A percentile compares a stretch with the other conserved stretches of the same genome.
These are phyloP conservation scores for Dentipellis sp. DNA, from an alignment of 768 basidiomycete species.

Conservation along the genomic window DNA sequence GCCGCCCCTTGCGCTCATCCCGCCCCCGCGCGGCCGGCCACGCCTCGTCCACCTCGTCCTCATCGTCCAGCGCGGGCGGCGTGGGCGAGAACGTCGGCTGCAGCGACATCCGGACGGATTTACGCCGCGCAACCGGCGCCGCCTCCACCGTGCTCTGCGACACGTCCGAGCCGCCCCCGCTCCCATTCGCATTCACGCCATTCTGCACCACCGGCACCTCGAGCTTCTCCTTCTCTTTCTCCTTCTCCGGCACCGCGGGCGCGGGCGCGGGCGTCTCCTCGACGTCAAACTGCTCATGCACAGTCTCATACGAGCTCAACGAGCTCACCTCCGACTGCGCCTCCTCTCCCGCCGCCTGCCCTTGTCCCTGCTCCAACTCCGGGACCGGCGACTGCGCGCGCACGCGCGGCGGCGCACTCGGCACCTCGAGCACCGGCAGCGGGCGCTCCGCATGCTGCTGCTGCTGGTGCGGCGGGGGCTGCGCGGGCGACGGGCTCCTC, in stretches of 20 bases:
- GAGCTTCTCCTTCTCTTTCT: constrained; percentile 11
- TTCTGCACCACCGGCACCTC: not conserved
- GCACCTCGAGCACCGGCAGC: constrained; percentile 5
- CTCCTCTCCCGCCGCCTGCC: not conserved
- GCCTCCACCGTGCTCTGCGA: constrained; percentile 17
- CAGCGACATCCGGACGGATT: constrained; percentile 73
- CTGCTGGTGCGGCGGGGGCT: constrained; percentile 1
- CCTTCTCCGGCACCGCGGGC: constrained; percentile 9
- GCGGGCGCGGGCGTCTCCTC: constrained; percentile 10
- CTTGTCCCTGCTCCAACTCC: not conserved
- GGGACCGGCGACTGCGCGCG: not conserved
- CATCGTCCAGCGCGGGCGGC: constrained; percentile 55
- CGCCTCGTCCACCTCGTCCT: constrained; percentile 24
- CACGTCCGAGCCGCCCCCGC: constrained; percentile 19
- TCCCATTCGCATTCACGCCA: not conserved
- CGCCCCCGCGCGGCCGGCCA: constrained; percentile 8
- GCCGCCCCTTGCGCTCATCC: constrained; percentile 7
- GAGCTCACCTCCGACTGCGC: constrained; percentile 24
- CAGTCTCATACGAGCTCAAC: constrained; percentile 60
- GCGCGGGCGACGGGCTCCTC: constrained; percentile 7
- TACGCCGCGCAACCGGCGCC: constrained; percentile 28
- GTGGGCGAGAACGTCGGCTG: constrained; percentile 69
- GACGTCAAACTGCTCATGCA: constrained; percentile 41
- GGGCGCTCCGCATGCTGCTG: constrained; percentile 3
- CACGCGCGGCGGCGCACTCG: constrained; percentile 8